A percentile compares a stretch with the other conserved stretches of the same genome.
phyloP scores from a whole-genome alignment of 345 rosid species.

The Rhodamnia argentea region DNA sequence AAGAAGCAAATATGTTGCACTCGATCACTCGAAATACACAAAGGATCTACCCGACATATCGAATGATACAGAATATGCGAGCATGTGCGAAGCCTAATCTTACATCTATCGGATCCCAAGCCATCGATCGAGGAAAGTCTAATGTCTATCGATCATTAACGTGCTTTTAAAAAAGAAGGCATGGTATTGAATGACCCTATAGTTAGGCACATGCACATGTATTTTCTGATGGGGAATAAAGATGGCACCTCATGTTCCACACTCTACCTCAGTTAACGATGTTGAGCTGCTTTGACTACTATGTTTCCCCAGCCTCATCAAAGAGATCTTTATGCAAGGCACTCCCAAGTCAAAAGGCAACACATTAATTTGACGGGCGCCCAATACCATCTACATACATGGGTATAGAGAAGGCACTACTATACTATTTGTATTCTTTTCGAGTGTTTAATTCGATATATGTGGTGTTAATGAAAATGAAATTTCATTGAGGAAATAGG shows the following conservation, averaged over 20 bases:
- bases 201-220: not conserved
- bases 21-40: rapidly evolving
- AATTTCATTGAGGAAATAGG: too few species aligned
- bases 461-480: too few species aligned
- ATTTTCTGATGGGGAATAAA: not conserved
- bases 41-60: not conserved
- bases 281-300: not conserved
- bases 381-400: not conserved
- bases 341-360: not conserved
- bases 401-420: too few species aligned
- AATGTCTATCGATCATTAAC: not conserved
- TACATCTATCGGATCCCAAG: not conserved
- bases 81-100: not conserved
- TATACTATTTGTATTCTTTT: too few species aligned
- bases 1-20: not conserved
- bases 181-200: not conserved
- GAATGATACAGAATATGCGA: rapidly evolving
- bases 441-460: too few species aligned
- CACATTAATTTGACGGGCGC: not conserved
- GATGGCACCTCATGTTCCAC: not conserved
- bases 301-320: not conserved
- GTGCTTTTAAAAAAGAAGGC: not conserved
- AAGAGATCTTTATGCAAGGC: not conserved
- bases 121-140: not conserved
- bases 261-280: not conserved